phyloP scores from a whole-genome alignment of 345 rosid species.

The Citrus medica region DNA sequence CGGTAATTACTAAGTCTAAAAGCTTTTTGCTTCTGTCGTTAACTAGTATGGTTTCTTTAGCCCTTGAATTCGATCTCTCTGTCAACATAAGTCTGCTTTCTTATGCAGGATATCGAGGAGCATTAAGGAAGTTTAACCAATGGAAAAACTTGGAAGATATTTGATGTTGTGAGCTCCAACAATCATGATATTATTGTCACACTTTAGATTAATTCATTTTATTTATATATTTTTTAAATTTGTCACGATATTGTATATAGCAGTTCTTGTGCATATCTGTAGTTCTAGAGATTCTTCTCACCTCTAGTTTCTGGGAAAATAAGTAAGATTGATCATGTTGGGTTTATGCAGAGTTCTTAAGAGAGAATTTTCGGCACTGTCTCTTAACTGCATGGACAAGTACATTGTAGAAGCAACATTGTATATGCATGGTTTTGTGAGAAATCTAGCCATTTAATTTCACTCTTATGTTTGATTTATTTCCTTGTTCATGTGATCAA shows the following conservation, averaged over 20 bases:
- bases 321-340: not conserved
- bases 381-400: not conserved
- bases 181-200: not conserved
- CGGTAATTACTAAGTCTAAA: not conserved
- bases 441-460: not conserved
- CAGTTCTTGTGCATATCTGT: constrained; percentile 9
- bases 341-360: not conserved
- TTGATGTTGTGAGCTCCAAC: constrained; percentile 1
- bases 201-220: constrained; percentile 9
- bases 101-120: constrained; percentile 26
- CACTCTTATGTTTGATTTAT: not conserved
- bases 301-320: not conserved
- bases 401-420: not conserved
- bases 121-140: constrained; percentile 7
- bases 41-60: not conserved
- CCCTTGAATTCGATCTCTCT: not conserved
- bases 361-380: not conserved
- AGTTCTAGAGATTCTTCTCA: not conserved
- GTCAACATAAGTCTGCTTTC: constrained; percentile 3
- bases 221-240: not conserved
- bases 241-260: constrained; percentile 14
- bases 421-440: not conserved
- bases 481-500: not conserved
- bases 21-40: not conserved
- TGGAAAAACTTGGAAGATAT: not conserved